Percentiles rank a stretch among this genome's conserved stretches.
Conservation (phyloP, 2,329 filamentous ascomycete species). For the Chalaropsis ovoidea region DNA sequence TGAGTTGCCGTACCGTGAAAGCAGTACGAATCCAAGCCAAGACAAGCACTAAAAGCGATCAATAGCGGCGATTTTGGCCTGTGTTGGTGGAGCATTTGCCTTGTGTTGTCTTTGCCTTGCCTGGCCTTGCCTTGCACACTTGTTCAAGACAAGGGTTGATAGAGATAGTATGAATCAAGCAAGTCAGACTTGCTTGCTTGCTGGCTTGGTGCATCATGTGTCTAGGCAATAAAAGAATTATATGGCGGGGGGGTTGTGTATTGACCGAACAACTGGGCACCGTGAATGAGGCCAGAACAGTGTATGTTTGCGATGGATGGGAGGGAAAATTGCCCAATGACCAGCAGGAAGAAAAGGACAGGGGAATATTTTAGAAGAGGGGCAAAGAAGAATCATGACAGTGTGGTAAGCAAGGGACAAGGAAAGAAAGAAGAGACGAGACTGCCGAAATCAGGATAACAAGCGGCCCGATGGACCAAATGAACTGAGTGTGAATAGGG, state of each 20-base stretch:
- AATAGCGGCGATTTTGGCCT: background rate
- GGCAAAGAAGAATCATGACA: background rate
- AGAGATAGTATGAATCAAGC: background rate
- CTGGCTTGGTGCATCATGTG: no score
- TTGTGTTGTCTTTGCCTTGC: constrained; percentile 1
- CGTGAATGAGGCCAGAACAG: background rate
- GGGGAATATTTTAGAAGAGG: background rate
- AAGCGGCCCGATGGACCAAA: background rate
- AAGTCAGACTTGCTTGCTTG: background rate
- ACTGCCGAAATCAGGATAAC: constrained; percentile 4
- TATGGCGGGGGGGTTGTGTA: background rate
- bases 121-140: background rate
- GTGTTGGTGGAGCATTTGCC: background rate
- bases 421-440: background rate
- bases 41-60: background rate
- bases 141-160: background rate
- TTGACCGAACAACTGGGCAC: background rate
- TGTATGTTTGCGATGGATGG: background rate
- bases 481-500: background rate
- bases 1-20: background rate
- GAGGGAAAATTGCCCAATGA: no score
- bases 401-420: constrained; percentile 1
- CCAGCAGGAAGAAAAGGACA: background rate
- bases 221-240: background rate
- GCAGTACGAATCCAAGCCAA: background rate